Evolutionary conservation across 768 basidiomycete genomes (phyloP), one percentile per base, ranked within the genome.

Genomic region (Auricularia sp.): DNA sequence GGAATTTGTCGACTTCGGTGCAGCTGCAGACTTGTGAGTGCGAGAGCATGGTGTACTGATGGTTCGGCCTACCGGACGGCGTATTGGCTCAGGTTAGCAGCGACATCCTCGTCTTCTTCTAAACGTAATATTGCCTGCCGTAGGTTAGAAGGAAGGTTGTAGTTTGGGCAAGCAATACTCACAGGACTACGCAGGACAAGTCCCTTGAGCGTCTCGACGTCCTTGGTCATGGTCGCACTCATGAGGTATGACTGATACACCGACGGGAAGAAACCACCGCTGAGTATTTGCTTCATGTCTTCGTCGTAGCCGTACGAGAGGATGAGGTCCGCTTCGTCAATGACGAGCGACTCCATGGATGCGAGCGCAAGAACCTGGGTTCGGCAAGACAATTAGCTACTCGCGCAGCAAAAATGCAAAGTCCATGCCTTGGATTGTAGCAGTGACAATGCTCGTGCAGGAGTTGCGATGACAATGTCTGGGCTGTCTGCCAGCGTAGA

Each of bases 141-240:
- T 44, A 21, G 36, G 56, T n/a, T 59, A 18, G 11, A 21, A 51
- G 47, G 18, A 16, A 35, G 36, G 12, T 39, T 12, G 18, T 18
- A 14, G 6, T 23, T 23, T 1, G 14, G 33, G 21, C 11, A 47
- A 34, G 7, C 33, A 4, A 12, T 29, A 79, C 89, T 62, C 68
- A 96, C 95, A 6, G 96, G 94, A 74, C 87, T 91, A 33, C 93
- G 82, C 18, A 99, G 77, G 4, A 89, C 82, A 43, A 98, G 80
- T 3, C 93, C 92, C 74, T 97, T 97, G 63, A 98, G 79, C 66
- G 84, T 80, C 71, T 95, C 91, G 3, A 99, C 93, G 69, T 98
- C 97, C 69, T 94, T 91, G 11, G 94, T 93, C 87, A 98, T 88
- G 0, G 96, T 99, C 3, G 97, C 96, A 71, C 90, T 93, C 93